Evolutionary conservation across 2,329 filamentous ascomycete genomes (phyloP).

Genomic region (Sclerotinia nivalis): DNA sequence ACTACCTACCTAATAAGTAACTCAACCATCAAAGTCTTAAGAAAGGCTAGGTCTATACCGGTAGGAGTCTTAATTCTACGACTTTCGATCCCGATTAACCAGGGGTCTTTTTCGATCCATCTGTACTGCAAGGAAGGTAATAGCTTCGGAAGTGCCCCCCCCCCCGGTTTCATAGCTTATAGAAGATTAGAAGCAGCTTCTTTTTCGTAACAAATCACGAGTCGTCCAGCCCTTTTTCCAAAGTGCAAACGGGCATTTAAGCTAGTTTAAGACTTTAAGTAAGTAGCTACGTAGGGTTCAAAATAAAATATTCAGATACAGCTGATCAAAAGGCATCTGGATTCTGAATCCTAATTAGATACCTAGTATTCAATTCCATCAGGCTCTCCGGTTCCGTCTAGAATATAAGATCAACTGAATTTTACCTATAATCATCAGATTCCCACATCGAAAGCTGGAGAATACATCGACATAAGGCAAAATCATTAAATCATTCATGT

Average conservation of each 20-base stretch:
- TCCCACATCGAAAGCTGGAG: neutral
- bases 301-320: too few relatives aligned
- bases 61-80: neutral
- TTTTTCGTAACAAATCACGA: neutral
- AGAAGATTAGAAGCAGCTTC: neutral
- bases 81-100: neutral
- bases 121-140: neutral
- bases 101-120: slow-evolving; percentile 1
- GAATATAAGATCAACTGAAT: too few relatives aligned
- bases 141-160: neutral
- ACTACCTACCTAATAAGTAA: too few relatives aligned
- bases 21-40: neutral
- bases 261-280: neutral
- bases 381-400: too few relatives aligned
- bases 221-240: neutral
- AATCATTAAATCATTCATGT: neutral
- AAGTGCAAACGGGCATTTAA: neutral
- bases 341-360: too few relatives aligned
- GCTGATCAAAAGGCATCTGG: too few relatives aligned
- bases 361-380: too few relatives aligned
- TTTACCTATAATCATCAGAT: too few relatives aligned
- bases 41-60: too few relatives aligned
- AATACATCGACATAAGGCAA: neutral
- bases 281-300: too few relatives aligned
- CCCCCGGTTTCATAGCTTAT: neutral